Percentiles rank a stretch among this genome's conserved stretches.
Conservation (phyloP, 2,329 filamentous ascomycete genomes). For the Aureobasidium sp. region DNA sequence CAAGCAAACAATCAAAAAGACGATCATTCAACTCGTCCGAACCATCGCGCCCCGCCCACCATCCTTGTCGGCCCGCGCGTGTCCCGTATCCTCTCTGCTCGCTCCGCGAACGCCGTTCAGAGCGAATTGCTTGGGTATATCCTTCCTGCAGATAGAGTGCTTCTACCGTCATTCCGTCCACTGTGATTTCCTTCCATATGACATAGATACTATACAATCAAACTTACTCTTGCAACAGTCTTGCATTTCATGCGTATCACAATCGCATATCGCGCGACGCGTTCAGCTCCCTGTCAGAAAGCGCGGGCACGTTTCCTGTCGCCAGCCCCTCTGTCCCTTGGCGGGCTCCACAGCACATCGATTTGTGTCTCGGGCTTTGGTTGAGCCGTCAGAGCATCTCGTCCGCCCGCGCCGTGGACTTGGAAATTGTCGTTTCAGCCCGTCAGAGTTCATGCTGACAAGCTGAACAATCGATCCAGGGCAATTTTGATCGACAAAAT, state of each 20-base stretch:
- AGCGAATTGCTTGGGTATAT: background rate
- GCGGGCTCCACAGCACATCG: conserved; percentile 1
- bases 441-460: background rate
- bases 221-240: background rate
- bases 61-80: conserved; percentile 1
- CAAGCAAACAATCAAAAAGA: background rate
- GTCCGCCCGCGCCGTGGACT: background rate
- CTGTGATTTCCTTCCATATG: conserved; percentile 10
- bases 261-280: background rate
- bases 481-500: background rate
- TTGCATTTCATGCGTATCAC: background rate
- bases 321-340: background rate
- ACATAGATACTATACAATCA: background rate
- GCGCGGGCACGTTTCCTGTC: conserved; percentile 3
- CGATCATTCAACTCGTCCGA: background rate
- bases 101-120: background rate
- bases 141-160: conserved; percentile 5
- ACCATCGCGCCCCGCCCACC: background rate
- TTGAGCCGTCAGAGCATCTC: background rate
- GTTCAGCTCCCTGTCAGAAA: background rate
- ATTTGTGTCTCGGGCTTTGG: background rate
- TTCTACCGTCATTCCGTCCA: background rate
- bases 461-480: background rate
- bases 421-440: conserved; percentile 5
- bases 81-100: background rate